Evolutionary conservation across 495 filamentous ascomycete genomes (phyloP).

Genomic region (Copromyces sp.): DNA sequence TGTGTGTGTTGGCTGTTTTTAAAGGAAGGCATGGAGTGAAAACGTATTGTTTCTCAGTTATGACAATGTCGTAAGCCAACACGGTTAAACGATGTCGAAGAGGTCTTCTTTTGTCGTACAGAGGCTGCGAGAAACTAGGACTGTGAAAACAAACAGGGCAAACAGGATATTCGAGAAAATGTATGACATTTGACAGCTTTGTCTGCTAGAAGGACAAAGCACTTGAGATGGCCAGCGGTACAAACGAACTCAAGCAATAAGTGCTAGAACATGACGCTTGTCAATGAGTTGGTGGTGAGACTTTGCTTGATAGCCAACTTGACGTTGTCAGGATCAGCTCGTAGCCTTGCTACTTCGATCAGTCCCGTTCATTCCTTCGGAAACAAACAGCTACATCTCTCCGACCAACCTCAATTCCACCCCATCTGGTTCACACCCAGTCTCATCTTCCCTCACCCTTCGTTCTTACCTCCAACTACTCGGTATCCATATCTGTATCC

Average conservation of each 20-base stretch:
- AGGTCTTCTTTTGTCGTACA: background rate
- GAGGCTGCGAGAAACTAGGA: background rate
- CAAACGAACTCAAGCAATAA: background rate
- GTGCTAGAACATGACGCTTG: background rate
- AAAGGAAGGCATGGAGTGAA: background rate
- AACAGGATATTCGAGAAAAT: background rate
- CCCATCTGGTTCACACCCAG: background rate
- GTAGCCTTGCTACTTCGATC: background rate
- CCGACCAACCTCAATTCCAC: background rate
- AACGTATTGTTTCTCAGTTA: background rate
- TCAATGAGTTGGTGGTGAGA: background rate
- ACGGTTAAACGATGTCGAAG: background rate
- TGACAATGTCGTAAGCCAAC: background rate
- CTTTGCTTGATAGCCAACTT: background rate
- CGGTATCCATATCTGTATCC: background rate
- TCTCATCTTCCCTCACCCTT: background rate
- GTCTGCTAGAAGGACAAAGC: background rate
- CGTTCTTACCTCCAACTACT: background rate
- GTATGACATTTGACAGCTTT: background rate
- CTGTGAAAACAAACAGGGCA: background rate
- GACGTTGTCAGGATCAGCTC: background rate
- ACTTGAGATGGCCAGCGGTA: background rate
- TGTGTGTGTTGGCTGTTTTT: background rate
- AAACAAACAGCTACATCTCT: background rate
- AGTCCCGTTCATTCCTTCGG: background rate